Percentiles rank a stretch among this genome's conserved stretches.
phyloP scores from a whole-genome alignment of 192 early-diverging fungal genomes.

The Backusella luteola region DNA sequence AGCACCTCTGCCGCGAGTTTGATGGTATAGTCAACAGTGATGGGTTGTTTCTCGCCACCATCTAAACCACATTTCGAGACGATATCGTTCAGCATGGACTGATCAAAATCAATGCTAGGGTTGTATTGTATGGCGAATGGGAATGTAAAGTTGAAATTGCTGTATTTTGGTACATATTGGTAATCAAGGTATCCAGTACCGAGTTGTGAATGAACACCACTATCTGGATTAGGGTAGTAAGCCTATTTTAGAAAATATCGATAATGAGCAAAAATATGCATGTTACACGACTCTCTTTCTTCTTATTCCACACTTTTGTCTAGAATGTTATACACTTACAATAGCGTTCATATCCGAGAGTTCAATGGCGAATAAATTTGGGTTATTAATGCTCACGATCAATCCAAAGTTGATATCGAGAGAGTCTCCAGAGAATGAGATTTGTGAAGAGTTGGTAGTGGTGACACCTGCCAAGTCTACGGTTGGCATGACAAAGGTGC shows the following conservation, averaged over 20 bases:
- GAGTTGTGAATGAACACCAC: conserved; percentile 12
- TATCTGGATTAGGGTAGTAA: conserved; percentile 41
- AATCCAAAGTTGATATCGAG: conserved; percentile 22
- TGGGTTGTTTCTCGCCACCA: conserved; percentile 6
- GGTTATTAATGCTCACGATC: conserved; percentile 38
- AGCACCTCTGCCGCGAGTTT: conserved; percentile 39
- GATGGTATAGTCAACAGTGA: conserved; percentile 43
- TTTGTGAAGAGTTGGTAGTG: not conserved
- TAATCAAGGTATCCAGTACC: not conserved
- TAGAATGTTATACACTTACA: conserved; percentile 28
- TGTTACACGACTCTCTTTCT: not conserved
- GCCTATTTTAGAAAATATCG: conserved; percentile 35
- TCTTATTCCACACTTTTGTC: not conserved
- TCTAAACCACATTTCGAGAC: conserved; percentile 33
- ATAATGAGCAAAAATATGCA: not conserved
- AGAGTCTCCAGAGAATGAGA: not conserved
- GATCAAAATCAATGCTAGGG: conserved; percentile 20
- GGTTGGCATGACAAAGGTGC: conserved; percentile 36
- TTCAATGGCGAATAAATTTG: conserved; percentile 37
- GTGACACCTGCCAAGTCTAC: not conserved
- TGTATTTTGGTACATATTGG: conserved; percentile 3
- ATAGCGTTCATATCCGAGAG: conserved; percentile 41
- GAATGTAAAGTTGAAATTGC: conserved; percentile 29
- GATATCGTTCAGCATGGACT: conserved; percentile 40
- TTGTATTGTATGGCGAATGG: conserved; percentile 40